Base-by-base conservation (phyloP, 805 yeast species). In the Schwanniomyces sp. region DNA sequence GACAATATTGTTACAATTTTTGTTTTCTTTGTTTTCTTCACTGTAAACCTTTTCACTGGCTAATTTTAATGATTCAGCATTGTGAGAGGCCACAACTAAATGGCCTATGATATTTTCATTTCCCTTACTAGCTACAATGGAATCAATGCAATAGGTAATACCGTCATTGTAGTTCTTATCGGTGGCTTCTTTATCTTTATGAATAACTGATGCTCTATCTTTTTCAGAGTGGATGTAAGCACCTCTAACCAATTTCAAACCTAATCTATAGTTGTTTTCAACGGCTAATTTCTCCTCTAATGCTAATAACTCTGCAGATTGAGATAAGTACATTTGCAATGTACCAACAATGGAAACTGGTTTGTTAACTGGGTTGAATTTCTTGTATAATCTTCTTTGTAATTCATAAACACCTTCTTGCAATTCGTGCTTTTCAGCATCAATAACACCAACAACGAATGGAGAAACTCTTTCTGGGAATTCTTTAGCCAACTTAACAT, bases 211-310 rank as follows among this genome's bases (percentile, higher is more conserved):
- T 44, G 61, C 54, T 61, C 97, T 78, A 53, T 85, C 76, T 30
- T 86, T 80, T 71, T 91, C 98, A 5, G 96, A 82, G 64, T 91
- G 97, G 51, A 91, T 82, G 72, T 91, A 91, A 12, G 98, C 98
- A 54, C 98, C 98, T 67, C 98, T 82, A 14, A 91, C 98, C 46
- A 91, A 78, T 68, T 91, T 91, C 74, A 91, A 74, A 17, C 96
- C 97, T 48, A 91, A 69, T 61, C 86, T 80, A 67, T 91, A 91
- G 46, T 69, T 65, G 45, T 79, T 76, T 46, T 76, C 64, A 48
- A 69, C 55, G 14, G 97, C 97, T 47, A 83, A 72, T 54, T 75
- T 67, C 53, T 81, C 79, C 63, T 91, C 97, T 34, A 69, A 53
- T 28, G 78, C 66, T 52, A 92, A 71, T 55, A 87, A 76, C 17